Evolutionary conservation across 352 stramenopile genomes (phyloP), one percentile per base, ranked within the genome.

Genomic region (Pythium folliculosum): DNA sequence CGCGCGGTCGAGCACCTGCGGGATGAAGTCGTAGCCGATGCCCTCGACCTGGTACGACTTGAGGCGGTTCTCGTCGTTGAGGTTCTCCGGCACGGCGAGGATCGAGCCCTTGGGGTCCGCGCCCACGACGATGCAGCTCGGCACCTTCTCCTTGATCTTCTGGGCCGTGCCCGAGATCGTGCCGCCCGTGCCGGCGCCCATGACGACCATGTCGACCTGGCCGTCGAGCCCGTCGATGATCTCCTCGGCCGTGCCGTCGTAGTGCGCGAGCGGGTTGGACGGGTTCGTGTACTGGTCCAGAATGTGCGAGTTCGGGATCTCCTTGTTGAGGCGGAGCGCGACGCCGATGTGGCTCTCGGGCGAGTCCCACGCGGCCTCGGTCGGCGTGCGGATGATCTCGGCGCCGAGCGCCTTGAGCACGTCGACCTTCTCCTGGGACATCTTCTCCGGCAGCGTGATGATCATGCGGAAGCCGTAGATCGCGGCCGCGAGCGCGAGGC

Each of bases 1-100:
- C n/a, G 76, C 81, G 49, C 96, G 88, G 82, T 99, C 89, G 32
- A 98, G 84, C 32, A 99, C 96, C 13, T 94, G 78, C 4, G 96
- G 96, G 55, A 99, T 98, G 73, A 99, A 99, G 71, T 99, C 96
- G 76, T 99, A 99, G 40, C 96, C 95, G 63, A 98, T 99, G 32
- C 96, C 96, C 69, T 99, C 96, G 13, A 99, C 95, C 72, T 98
- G 79, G 78, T 98, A 98, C 9, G 90, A 67, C 66, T 94, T 78
- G 16, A 98, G 79, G 5, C 91, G 80, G 68, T 95, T 91, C 56
- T 95, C 80, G 70, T 98, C 94, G 76, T 99, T 99, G 25, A 99
- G 76, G 61, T 71, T 75, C 32, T 98, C 95, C 0, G 95, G 96
- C 64, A 94, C 60, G 13, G 96, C 96, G 49, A 99, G 78, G 59